phyloP scores from a whole-genome alignment of 176 grass and related monocot genomes.

The Oropetium thomaeum region DNA sequence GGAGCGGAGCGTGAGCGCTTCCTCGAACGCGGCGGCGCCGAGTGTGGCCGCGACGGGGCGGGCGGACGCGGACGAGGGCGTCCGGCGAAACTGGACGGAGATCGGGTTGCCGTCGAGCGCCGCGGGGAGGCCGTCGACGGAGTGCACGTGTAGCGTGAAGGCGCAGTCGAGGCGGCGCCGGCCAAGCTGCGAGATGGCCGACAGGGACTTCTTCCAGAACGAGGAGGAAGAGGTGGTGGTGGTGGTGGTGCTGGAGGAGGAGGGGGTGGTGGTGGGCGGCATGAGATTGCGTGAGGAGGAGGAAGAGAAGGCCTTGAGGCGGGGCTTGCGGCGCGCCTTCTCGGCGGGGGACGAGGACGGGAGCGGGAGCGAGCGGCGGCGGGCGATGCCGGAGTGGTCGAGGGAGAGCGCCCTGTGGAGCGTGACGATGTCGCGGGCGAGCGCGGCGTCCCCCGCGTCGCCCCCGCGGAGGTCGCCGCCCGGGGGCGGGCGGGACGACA shows the following conservation, averaged over 20 bases:
- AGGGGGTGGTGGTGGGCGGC: slow-evolving; percentile 18
- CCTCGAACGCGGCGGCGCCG: slow-evolving; percentile 63
- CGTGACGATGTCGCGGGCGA: slow-evolving; percentile 81
- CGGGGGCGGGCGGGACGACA: slow-evolving; percentile 45
- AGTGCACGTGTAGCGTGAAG: slow-evolving; percentile 81
- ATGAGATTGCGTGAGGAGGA: slow-evolving; percentile 38
- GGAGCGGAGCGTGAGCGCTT: slow-evolving; percentile 63
- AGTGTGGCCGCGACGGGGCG: slow-evolving; percentile 44
- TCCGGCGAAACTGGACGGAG: slow-evolving; percentile 65
- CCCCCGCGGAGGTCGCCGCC: slow-evolving; percentile 23
- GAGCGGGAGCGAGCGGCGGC: slow-evolving; percentile 58
- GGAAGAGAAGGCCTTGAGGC: slow-evolving; percentile 26
- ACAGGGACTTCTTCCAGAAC: slow-evolving; percentile 66
- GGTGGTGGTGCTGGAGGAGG: background rate
- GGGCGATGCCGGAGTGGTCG: slow-evolving; percentile 40
- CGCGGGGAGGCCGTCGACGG: slow-evolving; percentile 69
- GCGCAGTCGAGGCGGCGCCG: slow-evolving; percentile 78
- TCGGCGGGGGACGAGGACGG: slow-evolving; percentile 27
- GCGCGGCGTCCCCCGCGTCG: slow-evolving; percentile 50
- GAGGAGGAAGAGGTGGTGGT: slow-evolving; percentile 24
- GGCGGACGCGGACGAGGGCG: slow-evolving; percentile 47
- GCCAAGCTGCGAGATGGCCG: slow-evolving; percentile 81
- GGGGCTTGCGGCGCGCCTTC: slow-evolving; percentile 28
- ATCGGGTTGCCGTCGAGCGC: slow-evolving; percentile 53
- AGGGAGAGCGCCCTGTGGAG: slow-evolving; percentile 90